Conservation (phyloP, 23 red algal genomes). For the Chondrus crispus region DNA sequence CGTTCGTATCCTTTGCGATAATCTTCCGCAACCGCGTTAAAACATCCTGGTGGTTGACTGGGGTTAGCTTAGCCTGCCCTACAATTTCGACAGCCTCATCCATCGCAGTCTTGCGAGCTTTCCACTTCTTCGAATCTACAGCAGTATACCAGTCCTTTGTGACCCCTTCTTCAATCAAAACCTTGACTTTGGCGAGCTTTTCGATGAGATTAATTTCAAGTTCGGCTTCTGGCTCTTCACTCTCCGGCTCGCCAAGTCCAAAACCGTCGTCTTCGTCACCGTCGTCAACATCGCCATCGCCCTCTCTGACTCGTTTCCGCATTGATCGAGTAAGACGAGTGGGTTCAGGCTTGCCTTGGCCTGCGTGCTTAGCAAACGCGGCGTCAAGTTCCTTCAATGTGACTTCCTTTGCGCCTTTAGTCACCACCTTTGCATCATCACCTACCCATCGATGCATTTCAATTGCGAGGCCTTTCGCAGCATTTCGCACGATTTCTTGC, state of each 20-base stretch:
- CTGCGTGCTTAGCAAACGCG: constrained; percentile 56
- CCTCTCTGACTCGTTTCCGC: constrained; percentile 48
- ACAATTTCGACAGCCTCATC: constrained; percentile 56
- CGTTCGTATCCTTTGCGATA: constrained; percentile 83
- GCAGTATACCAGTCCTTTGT: constrained; percentile 74
- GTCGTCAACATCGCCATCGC: constrained; percentile 2
- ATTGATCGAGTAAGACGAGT: constrained; percentile 57
- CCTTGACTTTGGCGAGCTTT: constrained; percentile 44
- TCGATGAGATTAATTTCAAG: constrained; percentile 70
- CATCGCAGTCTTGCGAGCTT: constrained; percentile 71
- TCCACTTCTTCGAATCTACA: constrained; percentile 82
- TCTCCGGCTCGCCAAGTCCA: constrained; percentile 34
- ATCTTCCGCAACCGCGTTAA: constrained; percentile 71
- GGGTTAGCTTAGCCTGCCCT: constrained; percentile 40
- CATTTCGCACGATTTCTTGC: constrained; percentile 80
- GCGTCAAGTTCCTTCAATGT: constrained; percentile 79
- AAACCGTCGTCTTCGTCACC: constrained; percentile 56
- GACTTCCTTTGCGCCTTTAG: constrained; percentile 71
- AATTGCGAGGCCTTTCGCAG: constrained; percentile 79
- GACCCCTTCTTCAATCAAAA: constrained; percentile 53
- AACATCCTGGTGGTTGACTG: constrained; percentile 52
- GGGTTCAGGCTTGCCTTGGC: constrained; percentile 41
- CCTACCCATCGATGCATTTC: constrained; percentile 85
- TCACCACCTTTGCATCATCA: constrained; percentile 15
- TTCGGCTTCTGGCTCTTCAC: constrained; percentile 46